Percentiles rank a stretch among this genome's conserved stretches.
phyloP scores from a whole-genome alignment of 768 basidiomycete genomes.

The Termitomyces sp. region DNA sequence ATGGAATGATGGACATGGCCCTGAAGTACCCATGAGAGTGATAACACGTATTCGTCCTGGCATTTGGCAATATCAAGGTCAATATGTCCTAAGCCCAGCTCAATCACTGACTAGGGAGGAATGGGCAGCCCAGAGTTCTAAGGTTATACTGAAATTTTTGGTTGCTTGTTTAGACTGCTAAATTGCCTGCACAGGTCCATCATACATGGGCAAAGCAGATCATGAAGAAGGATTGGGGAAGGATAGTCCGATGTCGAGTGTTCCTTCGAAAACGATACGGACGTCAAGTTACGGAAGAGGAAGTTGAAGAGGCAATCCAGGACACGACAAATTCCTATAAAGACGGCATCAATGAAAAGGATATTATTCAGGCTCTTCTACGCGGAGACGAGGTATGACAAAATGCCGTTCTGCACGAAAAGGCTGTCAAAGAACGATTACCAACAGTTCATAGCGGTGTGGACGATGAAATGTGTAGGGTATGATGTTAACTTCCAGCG shows the following conservation, averaged over 20 bases:
- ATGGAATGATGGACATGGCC: neutral
- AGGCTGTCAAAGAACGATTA: neutral
- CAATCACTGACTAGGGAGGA: constrained; percentile 29
- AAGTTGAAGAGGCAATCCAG: constrained; percentile 11
- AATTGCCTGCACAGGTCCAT: neutral
- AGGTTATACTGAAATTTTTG: neutral
- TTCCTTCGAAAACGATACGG: constrained; percentile 18
- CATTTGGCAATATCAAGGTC: constrained; percentile 30
- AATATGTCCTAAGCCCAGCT: constrained; percentile 25
- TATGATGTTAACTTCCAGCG: constrained; percentile 32
- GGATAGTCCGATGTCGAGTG: constrained; percentile 19
- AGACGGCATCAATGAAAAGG: constrained; percentile 15
- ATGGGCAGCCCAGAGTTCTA: constrained; percentile 8
- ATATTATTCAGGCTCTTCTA: constrained; percentile 22
- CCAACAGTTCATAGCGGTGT: constrained; percentile 25
- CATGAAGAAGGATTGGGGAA: constrained; percentile 21
- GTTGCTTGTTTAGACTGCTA: neutral
- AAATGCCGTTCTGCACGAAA: neutral
- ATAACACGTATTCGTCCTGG: neutral
- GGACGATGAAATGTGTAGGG: constrained; percentile 35
- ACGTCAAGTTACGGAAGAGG: constrained; percentile 19
- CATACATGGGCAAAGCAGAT: constrained; percentile 23
- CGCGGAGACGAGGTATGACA: constrained; percentile 25
- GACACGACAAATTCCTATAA: neutral
- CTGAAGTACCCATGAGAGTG: neutral